Percentiles rank a stretch among this genome's conserved stretches.
Evolutionary conservation across 306 rosid species (phyloP).

Genomic region (Arachis stenosperma): DNA sequence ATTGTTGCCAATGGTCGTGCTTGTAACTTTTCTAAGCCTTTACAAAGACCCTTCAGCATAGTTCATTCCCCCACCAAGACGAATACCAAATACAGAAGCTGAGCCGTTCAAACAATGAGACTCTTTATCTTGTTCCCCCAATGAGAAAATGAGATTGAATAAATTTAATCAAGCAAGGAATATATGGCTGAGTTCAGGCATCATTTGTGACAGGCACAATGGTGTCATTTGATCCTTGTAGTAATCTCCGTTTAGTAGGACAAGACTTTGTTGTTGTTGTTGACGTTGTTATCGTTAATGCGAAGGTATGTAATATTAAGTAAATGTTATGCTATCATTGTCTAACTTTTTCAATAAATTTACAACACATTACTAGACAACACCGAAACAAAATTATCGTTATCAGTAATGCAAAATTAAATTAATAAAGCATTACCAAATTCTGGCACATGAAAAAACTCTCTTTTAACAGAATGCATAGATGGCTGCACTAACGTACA

Average conservation of each 20-base stretch:
- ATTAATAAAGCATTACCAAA: constrained; percentile 62
- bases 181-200: not conserved
- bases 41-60: constrained; percentile 78
- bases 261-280: too few relatives aligned
- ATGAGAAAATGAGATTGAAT: constrained; percentile 35
- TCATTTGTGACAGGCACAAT: too few relatives aligned
- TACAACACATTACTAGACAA: not conserved
- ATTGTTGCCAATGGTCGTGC: constrained; percentile 78
- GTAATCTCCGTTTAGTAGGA: too few relatives aligned
- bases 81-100: constrained; percentile 83
- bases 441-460: constrained; percentile 57
- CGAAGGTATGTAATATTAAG: too few relatives aligned
- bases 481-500: constrained; percentile 91
- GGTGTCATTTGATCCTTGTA: too few relatives aligned
- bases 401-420: constrained; percentile 1
- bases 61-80: constrained; percentile 95
- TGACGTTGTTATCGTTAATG: too few relatives aligned
- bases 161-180: constrained; percentile 27
- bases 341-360: constrained; percentile 4
- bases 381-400: not conserved
- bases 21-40: constrained; percentile 74
- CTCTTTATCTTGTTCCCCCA: constrained; percentile 68
- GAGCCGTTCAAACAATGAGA: constrained; percentile 77
- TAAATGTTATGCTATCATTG: constrained; percentile 15
- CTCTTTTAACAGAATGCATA: constrained; percentile 54